phyloP scores from a whole-genome alignment of 306 rosid species.

The Cucurbita argyrosperma region DNA sequence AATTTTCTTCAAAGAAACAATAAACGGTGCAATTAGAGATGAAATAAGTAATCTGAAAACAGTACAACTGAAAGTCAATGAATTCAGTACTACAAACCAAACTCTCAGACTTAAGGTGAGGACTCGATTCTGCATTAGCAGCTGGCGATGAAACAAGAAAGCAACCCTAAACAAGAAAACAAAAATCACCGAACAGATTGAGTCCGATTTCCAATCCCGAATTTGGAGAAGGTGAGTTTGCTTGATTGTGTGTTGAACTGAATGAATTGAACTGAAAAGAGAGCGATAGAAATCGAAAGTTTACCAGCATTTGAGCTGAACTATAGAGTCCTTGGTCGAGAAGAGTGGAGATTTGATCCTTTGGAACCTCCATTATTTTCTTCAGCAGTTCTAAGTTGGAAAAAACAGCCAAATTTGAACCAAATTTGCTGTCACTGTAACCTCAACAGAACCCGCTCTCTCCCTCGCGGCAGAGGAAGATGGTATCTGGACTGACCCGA shows the following conservation, averaged over 20 bases:
- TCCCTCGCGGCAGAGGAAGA: neutral
- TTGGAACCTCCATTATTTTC: conserved; percentile 71
- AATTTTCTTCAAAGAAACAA: neutral
- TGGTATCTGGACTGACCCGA: neutral
- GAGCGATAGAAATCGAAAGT: neutral
- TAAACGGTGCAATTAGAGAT: neutral
- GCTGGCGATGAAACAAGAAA: conserved; percentile 96
- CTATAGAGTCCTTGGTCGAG: conserved; percentile 77
- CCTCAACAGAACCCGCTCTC: conserved; percentile 7
- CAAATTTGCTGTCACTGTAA: neutral
- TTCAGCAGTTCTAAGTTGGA: neutral
- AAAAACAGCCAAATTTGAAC: neutral
- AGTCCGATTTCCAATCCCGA: neutral
- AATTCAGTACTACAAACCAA: conserved; percentile 36
- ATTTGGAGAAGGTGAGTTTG: neutral
- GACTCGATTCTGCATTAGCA: conserved; percentile 57
- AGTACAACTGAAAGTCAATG: neutral
- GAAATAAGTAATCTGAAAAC: neutral
- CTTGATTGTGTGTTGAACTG: neutral
- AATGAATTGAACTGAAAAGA: neutral
- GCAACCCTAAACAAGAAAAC: conserved; percentile 34
- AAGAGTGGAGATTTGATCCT: conserved; percentile 76
- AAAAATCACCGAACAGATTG: neutral
- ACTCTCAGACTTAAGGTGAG: conserved; percentile 78
- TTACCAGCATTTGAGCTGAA: conserved; percentile 96